Base-by-base conservation (phyloP, 345 rosid genomes). In the Linum lewisii region DNA sequence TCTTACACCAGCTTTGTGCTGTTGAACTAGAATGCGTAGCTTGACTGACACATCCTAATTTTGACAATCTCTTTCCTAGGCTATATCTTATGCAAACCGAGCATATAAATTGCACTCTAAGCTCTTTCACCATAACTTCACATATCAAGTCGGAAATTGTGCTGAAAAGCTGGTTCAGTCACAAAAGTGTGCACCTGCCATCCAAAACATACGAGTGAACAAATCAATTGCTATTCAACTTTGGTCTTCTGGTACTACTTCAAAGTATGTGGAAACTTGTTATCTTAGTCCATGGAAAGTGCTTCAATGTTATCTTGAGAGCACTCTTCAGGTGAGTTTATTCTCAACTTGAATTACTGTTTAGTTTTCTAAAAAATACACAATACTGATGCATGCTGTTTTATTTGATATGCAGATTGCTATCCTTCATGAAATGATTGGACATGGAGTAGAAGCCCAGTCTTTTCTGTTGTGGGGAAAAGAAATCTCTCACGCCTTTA, bases 251-350 rank as follows among this genome's bases (percentile, higher is more conserved):
- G 73, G 80, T 54, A 59, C 56, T 44, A 60, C 57, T 67, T 65
- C 70, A 24, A 69, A 73, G 75, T 79, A 86, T 55, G 34, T 75
- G 38, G 82, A 75, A 63, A 70, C 65, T 60, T 75, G 60, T 59
- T 79, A 93, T 78, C 82, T 89, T 68, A 93, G 97, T 71, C 82
- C 94, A 24, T 93, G 99, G 97, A 85, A 78, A 67, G 79, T 81
- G 63, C 82, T 93, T 64, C 89, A 93, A 21, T 76, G 86, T 69
- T 89, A 86, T 69, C 82, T 93, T 65, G 99, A 93, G 73, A 93
- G 99, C 81, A 83, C 76, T 66, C 82, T 89, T 66, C 97, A 93
- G 95, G 98, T 92, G 57, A 54, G 72, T 54, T 62, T 59, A 20
- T 45, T 42, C 58, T 54, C 32, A 13, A 5, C 9, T 38, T 15